phyloP scores from a whole-genome alignment of 257 asterid genomes.

The Leonotis leonurus region DNA sequence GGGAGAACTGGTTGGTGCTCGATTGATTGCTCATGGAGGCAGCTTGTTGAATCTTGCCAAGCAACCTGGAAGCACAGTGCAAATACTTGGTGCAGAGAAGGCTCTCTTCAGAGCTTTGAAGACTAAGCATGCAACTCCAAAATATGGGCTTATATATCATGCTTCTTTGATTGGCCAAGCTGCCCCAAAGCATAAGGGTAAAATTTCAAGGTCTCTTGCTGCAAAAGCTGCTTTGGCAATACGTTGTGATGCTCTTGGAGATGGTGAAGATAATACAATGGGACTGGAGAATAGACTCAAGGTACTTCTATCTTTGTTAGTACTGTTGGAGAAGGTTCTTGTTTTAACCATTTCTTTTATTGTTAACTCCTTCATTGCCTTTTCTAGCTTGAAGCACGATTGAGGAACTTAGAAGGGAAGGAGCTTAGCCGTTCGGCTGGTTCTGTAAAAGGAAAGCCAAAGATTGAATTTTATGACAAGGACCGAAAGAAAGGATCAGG shows the following conservation, averaged over 20 bases:
- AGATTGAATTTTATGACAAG: conserved; percentile 74
- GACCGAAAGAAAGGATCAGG: conserved; percentile 71
- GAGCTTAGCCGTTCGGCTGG: conserved; percentile 69
- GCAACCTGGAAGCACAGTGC: conserved; percentile 96
- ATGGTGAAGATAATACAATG: conserved; percentile 61
- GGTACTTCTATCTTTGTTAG: conserved; percentile 10
- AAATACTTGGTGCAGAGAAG: conserved; percentile 91
- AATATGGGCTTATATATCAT: conserved; percentile 85
- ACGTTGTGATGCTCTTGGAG: conserved; percentile 81
- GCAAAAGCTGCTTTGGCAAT: conserved; percentile 80
- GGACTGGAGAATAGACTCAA: conserved; percentile 75
- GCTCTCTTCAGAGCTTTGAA: conserved; percentile 88
- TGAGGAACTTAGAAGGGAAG: conserved; percentile 67
- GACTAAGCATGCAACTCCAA: conserved; percentile 88
- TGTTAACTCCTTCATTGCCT: background rate
- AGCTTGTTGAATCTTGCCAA: conserved; percentile 84
- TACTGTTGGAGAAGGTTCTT: background rate
- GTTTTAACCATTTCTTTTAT: background rate
- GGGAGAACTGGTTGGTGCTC: conserved; percentile 94
- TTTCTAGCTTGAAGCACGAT: conserved; percentile 66
- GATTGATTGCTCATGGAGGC: conserved; percentile 92
- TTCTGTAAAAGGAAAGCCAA: conserved; percentile 77
- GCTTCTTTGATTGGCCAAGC: conserved; percentile 94
- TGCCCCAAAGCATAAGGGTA: conserved; percentile 90
- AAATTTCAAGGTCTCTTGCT: conserved; percentile 81